A percentile compares a stretch with the other conserved stretches of the same genome.
Conservation (phyloP, 2,329 filamentous ascomycete species). For the Didymella segeticola region DNA sequence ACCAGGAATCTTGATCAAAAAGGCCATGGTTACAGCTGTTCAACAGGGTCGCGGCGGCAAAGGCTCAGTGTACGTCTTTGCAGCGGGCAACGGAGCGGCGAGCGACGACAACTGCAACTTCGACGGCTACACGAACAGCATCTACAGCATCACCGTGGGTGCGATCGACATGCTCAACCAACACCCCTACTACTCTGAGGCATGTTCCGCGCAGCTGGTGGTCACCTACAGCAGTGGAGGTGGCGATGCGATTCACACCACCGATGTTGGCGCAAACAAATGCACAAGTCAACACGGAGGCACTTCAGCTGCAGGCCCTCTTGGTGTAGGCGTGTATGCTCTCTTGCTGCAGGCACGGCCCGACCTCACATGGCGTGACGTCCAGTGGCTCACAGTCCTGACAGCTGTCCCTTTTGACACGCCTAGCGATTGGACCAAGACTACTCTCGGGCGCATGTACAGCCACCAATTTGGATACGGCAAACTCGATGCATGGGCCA, state of each 20-base stretch:
- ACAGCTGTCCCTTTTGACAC: slow-evolving; percentile 82
- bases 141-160: slow-evolving; percentile 97
- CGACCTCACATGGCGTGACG: slow-evolving; percentile 89
- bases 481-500: slow-evolving; percentile 85
- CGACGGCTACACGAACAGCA: slow-evolving; percentile 98
- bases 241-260: slow-evolving; percentile 91
- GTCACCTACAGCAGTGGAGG: slow-evolving; percentile 96
- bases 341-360: slow-evolving; percentile 84
- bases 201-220: slow-evolving; percentile 92
- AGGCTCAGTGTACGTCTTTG: slow-evolving; percentile 95
- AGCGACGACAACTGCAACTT: slow-evolving; percentile 98
- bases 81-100: slow-evolving; percentile 88
- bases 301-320: slow-evolving; percentile 91
- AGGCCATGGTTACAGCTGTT: slow-evolving; percentile 89
- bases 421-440: slow-evolving; percentile 82
- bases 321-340: slow-evolving; percentile 91
- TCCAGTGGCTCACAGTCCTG: slow-evolving; percentile 88
- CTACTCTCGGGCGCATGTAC: slow-evolving; percentile 81
- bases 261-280: slow-evolving; percentile 82
- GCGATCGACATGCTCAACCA: slow-evolving; percentile 84
- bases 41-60: slow-evolving; percentile 84
- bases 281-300: slow-evolving; percentile 88
- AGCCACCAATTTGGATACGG: slow-evolving; percentile 96
- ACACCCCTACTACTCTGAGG: slow-evolving; percentile 97
- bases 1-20: slow-evolving; percentile 84